Percentiles rank a stretch among this genome's conserved stretches.
Conservation (phyloP, 305 asterid species). For the Rubia tinctorum region DNA sequence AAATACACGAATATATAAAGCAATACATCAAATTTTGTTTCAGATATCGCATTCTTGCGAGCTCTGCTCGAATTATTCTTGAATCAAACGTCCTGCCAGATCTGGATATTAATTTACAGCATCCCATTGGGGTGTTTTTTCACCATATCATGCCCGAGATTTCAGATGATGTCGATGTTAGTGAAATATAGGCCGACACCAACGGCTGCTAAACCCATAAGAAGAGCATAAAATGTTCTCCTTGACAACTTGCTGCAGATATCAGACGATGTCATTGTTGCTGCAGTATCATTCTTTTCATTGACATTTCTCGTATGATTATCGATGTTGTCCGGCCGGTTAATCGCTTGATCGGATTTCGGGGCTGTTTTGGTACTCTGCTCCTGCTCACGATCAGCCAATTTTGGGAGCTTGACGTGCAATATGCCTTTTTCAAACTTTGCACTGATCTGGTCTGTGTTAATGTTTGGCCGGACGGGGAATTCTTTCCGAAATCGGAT, state of each 20-base stretch:
- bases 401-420: conserved; percentile 46
- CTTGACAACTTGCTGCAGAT: conserved; percentile 14
- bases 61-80: too few relatives aligned
- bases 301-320: not conserved
- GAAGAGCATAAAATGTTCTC: conserved; percentile 13
- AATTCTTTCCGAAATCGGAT: conserved; percentile 48
- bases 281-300: not conserved
- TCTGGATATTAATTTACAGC: not conserved
- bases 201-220: conserved; percentile 13
- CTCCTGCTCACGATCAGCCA: conserved; percentile 30
- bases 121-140: not conserved
- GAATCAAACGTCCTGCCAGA: too few relatives aligned
- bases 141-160: conserved; percentile 5
- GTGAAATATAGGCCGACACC: conserved; percentile 10
- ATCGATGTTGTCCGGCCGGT: not conserved
- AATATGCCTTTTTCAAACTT: conserved; percentile 55
- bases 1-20: too few relatives aligned
- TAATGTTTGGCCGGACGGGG: conserved; percentile 38
- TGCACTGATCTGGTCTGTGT: conserved; percentile 49
- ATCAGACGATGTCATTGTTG: not conserved
- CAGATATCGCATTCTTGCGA: too few relatives aligned
- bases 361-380: not conserved
- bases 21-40: too few relatives aligned
- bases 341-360: not conserved
- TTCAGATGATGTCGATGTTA: conserved; percentile 4